A percentile compares a stretch with the other conserved stretches of the same genome.
phyloP scores from a whole-genome alignment of 2,329 filamentous ascomycete species.

The Calonectria ilicicola region DNA sequence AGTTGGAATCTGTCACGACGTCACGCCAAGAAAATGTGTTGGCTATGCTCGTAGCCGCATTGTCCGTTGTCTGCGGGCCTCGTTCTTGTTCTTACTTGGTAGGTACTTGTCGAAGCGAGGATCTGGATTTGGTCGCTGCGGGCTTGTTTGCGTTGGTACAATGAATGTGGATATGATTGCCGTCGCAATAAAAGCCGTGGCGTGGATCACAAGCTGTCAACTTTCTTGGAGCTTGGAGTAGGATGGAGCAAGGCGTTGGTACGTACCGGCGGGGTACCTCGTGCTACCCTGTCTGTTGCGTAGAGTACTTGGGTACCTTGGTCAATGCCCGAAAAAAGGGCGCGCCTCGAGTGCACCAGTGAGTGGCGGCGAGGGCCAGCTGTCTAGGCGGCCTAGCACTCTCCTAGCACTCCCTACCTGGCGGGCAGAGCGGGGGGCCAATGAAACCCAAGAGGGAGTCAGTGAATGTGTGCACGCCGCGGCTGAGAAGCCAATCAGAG shows the following conservation, averaged over 20 bases:
- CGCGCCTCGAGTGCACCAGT: too few species aligned
- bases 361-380: not conserved
- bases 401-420: not conserved
- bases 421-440: not conserved
- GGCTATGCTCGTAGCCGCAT: slow-evolving; percentile 6
- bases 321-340: slow-evolving; percentile 9
- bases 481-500: slow-evolving; percentile 34
- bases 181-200: slow-evolving; percentile 27
- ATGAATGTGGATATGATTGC: not conserved
- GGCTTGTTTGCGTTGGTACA: slow-evolving; percentile 26
- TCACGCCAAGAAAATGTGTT: slow-evolving; percentile 19
- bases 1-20: slow-evolving; percentile 5
- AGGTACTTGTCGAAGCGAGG: not conserved
- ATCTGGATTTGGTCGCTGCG: not conserved
- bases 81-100: too few species aligned
- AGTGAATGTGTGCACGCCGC: not conserved
- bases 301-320: slow-evolving; percentile 11
- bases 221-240: slow-evolving; percentile 20
- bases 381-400: slow-evolving; percentile 5
- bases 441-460: not conserved
- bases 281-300: too few species aligned
- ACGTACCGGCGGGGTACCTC: slow-evolving; percentile 8
- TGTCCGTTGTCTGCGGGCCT: not conserved
- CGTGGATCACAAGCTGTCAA: slow-evolving; percentile 40
- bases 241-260: not conserved